phyloP scores from a whole-genome alignment of 352 stramenopile genomes.

The Phytopythium chamaehyphon region DNA sequence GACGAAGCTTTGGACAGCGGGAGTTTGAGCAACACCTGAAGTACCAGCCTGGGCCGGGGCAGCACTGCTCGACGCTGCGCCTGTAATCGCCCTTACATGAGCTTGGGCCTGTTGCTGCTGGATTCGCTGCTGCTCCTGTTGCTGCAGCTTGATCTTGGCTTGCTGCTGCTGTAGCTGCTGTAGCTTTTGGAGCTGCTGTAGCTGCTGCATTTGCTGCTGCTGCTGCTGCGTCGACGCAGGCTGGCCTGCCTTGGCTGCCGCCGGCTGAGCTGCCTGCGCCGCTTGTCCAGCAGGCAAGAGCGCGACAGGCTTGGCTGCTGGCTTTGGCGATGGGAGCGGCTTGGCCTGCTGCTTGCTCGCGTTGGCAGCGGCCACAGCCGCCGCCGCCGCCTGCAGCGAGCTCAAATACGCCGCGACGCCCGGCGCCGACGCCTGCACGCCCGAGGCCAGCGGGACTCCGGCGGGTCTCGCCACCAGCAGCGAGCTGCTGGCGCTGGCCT shows the following conservation, averaged over 20 bases:
- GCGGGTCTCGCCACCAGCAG: slow-evolving; percentile 20
- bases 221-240: slow-evolving; percentile 18
- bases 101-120: background rate
- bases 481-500: slow-evolving; percentile 16
- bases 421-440: background rate
- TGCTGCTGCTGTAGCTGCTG: slow-evolving; percentile 6
- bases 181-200: slow-evolving; percentile 15
- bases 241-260: slow-evolving; percentile 17
- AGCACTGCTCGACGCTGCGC: background rate
- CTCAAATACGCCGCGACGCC: slow-evolving; percentile 3
- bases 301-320: slow-evolving; percentile 19
- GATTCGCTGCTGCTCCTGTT: background rate
- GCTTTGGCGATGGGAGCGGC: slow-evolving; percentile 5
- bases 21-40: background rate
- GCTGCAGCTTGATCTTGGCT: background rate
- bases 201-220: slow-evolving; percentile 33
- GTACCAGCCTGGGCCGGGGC: background rate
- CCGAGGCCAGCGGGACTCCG: background rate
- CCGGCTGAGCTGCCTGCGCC: slow-evolving; percentile 9
- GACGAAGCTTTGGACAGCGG: slow-evolving; percentile 1
- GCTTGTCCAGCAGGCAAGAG: slow-evolving; percentile 8
- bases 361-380: background rate
- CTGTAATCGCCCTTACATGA: background rate
- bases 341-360: slow-evolving; percentile 7
- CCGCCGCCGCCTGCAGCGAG: slow-evolving; percentile 4